Base-by-base conservation (phyloP, 345 rosid species). In the Lagerstroemia speciosa region DNA sequence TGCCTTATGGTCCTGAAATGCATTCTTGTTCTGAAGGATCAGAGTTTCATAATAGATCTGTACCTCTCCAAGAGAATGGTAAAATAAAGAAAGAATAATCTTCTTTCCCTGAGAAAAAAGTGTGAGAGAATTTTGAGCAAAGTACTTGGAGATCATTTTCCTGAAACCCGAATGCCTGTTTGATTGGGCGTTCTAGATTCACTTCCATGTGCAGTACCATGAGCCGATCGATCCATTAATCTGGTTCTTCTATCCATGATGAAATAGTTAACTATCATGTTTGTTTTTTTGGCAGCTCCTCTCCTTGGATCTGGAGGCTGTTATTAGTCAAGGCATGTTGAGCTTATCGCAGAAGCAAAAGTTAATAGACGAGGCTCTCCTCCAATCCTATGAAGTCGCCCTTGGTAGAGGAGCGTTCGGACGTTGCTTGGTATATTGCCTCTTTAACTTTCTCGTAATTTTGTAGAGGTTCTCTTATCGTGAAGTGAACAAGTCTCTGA, bases 391-490 rank as follows among this genome's bases (percentile, higher is more conserved):
- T 62, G 83, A 80, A 80, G 84, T 87, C 60, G 83, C 78, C 69
- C 84, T 87, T 74, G 91, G 86, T 5, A 83, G 84, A 65, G 84
- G 85, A 76, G 81, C 69, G 53, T 87, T 84, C 74, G 90, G 90
- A 57, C 69, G 45, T 46, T 89, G 96, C 73, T 78, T 89, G 84
- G 85, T 83, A 81, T 29, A 22, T n/a, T 41, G 26, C 57, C 1
- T 12, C 16, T 45, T 67, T 62, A 22, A 64, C 46, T 63, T 48
- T 52, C 32, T 26, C 50, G 22, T 8, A 45, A 36, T 33, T 20
- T 48, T 52, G 9, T 38, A 53, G 37, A 41, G 26, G 5, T 24
- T 67, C 14, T 41, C n/a, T 37, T 32, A 24, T 38, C 10, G 9
- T 24, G 22, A 11, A 37, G 3, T 40, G 30, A 24, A 12, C 24